Evolutionary conservation across 169 alveolate genomes (phyloP).

Genomic region (Cryptosporidium baileyi): DNA sequence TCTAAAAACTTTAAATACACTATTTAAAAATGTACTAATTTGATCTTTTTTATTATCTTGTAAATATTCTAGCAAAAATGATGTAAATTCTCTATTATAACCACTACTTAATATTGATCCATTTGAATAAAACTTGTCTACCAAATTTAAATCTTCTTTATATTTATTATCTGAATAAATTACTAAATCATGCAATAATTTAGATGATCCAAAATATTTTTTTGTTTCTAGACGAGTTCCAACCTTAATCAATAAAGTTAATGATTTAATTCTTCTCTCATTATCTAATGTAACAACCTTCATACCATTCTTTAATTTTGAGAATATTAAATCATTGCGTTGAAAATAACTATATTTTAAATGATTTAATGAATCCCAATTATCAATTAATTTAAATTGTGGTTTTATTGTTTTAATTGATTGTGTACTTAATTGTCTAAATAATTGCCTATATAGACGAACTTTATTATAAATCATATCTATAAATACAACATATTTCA

Average conservation of each 20-base stretch:
- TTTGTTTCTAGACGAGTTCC: conserved; percentile 49
- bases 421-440: conserved; percentile 16
- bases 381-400: neutral
- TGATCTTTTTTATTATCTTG: neutral
- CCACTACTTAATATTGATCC: conserved; percentile 9
- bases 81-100: neutral
- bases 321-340: conserved; percentile 4
- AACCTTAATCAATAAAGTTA: conserved; percentile 2
- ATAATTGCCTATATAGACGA: neutral
- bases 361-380: neutral
- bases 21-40: neutral
- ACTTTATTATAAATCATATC: neutral
- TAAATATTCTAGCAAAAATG: conserved; percentile 25
- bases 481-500: too few relatives aligned
- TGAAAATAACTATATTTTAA: neutral
- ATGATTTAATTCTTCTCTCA: neutral
- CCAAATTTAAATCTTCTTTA: neutral
- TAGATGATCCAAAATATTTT: conserved; percentile 23
- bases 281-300: conserved; percentile 19
- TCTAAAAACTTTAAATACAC: conserved; percentile 12
- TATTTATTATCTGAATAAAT: neutral
- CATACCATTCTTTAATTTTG: conserved; percentile 30
- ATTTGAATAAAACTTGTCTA: neutral
- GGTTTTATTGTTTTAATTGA: conserved; percentile 20
- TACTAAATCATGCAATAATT: conserved; percentile 1